phyloP scores from a whole-genome alignment of 768 basidiomycete species.

The Boletus fagicola region DNA sequence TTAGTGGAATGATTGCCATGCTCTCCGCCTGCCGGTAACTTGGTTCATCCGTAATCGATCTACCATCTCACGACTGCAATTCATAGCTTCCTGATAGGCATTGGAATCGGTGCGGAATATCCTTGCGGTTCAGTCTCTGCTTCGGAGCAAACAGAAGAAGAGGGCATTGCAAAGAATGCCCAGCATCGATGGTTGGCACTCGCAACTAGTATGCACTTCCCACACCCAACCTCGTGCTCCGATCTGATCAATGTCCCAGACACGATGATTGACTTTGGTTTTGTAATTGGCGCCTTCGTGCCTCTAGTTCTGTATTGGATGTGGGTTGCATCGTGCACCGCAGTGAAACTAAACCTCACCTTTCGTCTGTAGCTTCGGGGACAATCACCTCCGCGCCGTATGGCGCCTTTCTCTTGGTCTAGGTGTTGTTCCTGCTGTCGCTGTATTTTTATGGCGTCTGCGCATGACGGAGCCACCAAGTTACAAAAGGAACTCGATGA shows the following conservation, averaged over 20 bases:
- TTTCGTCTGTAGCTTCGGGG: conserved; percentile 54
- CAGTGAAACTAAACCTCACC: not conserved
- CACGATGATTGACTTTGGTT: conserved; percentile 82
- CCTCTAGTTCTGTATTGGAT: conserved; percentile 90
- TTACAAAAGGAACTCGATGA: conserved; percentile 80
- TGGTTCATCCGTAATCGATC: not conserved
- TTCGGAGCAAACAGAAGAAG: conserved; percentile 87
- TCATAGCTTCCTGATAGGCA: conserved; percentile 78
- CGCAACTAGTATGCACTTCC: conserved; percentile 69
- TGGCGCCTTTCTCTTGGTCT: conserved; percentile 88
- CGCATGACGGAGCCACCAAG: conserved; percentile 77
- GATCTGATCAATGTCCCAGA: conserved; percentile 40
- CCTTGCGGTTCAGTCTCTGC: conserved; percentile 89
- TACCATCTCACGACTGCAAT: not conserved
- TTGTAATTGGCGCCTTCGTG: conserved; percentile 76
- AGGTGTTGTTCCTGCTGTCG: conserved; percentile 74
- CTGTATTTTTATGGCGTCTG: conserved; percentile 85
- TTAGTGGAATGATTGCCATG: conserved; percentile 73
- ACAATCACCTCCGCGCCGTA: conserved; percentile 76
- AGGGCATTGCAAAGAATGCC: conserved; percentile 69
- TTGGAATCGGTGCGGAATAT: conserved; percentile 87
- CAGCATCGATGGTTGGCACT: conserved; percentile 87
- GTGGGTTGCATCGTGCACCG: conserved; percentile 38
- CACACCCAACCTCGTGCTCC: not conserved
- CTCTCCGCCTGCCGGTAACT: conserved; percentile 72